Percentiles rank a stretch among this genome's conserved stretches.
Evolutionary conservation across 495 filamentous ascomycete genomes (phyloP).

Genomic region (Xylaria bambusicola): DNA sequence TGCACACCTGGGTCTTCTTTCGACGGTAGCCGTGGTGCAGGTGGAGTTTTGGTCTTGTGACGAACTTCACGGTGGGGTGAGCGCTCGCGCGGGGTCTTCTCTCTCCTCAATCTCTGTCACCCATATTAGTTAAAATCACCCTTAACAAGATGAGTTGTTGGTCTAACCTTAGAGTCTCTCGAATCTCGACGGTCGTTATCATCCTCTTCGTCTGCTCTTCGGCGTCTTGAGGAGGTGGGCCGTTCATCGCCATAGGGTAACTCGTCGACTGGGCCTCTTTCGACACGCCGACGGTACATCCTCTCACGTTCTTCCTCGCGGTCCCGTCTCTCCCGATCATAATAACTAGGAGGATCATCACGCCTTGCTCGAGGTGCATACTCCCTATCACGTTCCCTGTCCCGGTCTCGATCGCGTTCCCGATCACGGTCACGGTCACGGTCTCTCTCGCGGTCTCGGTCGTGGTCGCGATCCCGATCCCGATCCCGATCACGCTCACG

Average conservation of each 20-base stretch:
- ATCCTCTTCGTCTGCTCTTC: slow-evolving; percentile 75
- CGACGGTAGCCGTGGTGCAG: slow-evolving; percentile 45
- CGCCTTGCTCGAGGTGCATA: slow-evolving; percentile 39
- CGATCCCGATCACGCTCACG: slow-evolving; percentile 46
- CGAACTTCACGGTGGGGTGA: slow-evolving; percentile 57
- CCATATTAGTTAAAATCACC: slow-evolving; percentile 21
- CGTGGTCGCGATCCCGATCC: slow-evolving; percentile 49
- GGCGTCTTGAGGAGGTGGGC: slow-evolving; percentile 59
- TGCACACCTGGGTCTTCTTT: slow-evolving; percentile 68
- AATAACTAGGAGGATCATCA: slow-evolving; percentile 51
- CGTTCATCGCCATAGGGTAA: slow-evolving; percentile 85
- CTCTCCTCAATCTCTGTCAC: slow-evolving; percentile 60
- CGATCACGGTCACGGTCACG: slow-evolving; percentile 48
- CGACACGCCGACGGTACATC: slow-evolving; percentile 78
- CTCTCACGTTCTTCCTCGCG: slow-evolving; percentile 85
- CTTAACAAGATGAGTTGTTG: background rate
- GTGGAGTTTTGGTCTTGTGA: slow-evolving; percentile 56
- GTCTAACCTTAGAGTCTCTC: slow-evolving; percentile 60
- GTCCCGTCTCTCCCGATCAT: slow-evolving; percentile 72
- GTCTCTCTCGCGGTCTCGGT: slow-evolving; percentile 51
- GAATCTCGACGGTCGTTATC: slow-evolving; percentile 68
- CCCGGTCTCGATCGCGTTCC: slow-evolving; percentile 49
- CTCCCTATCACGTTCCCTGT: slow-evolving; percentile 43
- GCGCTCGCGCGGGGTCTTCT: slow-evolving; percentile 60
- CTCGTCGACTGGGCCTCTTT: slow-evolving; percentile 75